Percentiles rank a stretch among this genome's conserved stretches.
phyloP scores from a whole-genome alignment of 352 stramenopile species.

The Pythium phragmiticola region DNA sequence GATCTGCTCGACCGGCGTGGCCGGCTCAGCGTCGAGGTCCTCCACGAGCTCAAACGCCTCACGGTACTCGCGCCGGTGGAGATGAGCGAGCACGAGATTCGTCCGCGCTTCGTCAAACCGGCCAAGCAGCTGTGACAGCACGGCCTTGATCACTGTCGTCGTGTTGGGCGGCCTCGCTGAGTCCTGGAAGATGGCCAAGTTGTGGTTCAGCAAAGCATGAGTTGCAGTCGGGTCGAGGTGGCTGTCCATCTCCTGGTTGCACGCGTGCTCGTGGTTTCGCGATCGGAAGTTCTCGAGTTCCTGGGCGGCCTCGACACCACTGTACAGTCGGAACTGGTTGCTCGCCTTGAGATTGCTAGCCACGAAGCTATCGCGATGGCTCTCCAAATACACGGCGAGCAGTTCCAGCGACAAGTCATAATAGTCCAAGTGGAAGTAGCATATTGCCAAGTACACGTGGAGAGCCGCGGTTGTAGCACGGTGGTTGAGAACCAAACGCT shows the following conservation, averaged over 20 bases:
- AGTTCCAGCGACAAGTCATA: conserved; percentile 71
- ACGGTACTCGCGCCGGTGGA: conserved; percentile 48
- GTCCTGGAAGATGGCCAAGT: conserved; percentile 48
- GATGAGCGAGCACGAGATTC: conserved; percentile 55
- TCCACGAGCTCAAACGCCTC: conserved; percentile 61
- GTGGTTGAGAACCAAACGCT: conserved; percentile 38
- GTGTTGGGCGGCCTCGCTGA: conserved; percentile 5
- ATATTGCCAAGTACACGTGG: conserved; percentile 74
- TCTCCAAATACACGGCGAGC: conserved; percentile 50
- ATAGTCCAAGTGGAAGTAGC: conserved; percentile 73
- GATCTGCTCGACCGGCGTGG: conserved; percentile 38
- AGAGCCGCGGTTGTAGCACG: conserved; percentile 39
- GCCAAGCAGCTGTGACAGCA: conserved; percentile 39
- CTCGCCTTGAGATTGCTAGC: conserved; percentile 71
- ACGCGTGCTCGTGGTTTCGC: conserved; percentile 42
- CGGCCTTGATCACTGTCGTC: conserved; percentile 7
- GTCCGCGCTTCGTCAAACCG: conserved; percentile 47
- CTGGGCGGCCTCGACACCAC: conserved; percentile 49
- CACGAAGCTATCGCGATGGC: conserved; percentile 55
- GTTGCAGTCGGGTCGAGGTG: conserved; percentile 24
- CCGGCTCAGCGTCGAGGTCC: conserved; percentile 39
- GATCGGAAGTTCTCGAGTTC: conserved; percentile 86
- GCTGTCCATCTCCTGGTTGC: conserved; percentile 8
- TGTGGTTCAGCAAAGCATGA: conserved; percentile 49
- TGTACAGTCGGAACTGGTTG: conserved; percentile 59